phyloP scores from a whole-genome alignment of 2,329 filamentous ascomycete genomes.

The Neonectria magnoliae region DNA sequence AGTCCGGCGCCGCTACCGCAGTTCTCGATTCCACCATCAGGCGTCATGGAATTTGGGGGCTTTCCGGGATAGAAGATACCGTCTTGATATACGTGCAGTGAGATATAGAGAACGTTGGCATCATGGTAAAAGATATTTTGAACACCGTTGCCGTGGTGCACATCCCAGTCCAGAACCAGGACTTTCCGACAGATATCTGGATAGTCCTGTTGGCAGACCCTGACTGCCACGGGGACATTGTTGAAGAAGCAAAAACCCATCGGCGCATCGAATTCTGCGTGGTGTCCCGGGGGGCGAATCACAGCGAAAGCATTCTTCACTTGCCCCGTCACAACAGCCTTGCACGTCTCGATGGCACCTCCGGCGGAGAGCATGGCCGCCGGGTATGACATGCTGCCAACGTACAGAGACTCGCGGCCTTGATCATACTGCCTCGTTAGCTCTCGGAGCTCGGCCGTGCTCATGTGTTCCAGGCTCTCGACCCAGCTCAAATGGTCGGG shows the following conservation, averaged over 20 bases:
- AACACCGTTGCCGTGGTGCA: constrained; percentile 86
- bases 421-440: constrained; percentile 71
- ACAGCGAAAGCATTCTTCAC: constrained; percentile 97
- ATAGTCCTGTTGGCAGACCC: constrained; percentile 84
- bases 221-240: constrained; percentile 94
- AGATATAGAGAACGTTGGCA: constrained; percentile 95
- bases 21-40: constrained; percentile 70
- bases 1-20: constrained; percentile 65
- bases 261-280: constrained; percentile 85
- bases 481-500: constrained; percentile 84
- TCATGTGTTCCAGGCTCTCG: constrained; percentile 61
- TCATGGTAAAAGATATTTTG: constrained; percentile 97
- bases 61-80: constrained; percentile 86
- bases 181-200: constrained; percentile 86
- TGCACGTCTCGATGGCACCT: constrained; percentile 94
- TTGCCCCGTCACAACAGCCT: constrained; percentile 82
- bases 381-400: constrained; percentile 82
- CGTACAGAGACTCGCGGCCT: constrained; percentile 81
- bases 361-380: constrained; percentile 88
- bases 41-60: constrained; percentile 64
- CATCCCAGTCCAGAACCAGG: constrained; percentile 92
- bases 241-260: constrained; percentile 99
- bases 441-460: constrained; percentile 72
- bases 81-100: constrained; percentile 86
- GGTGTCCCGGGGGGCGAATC: constrained; percentile 93